Conservation (phyloP, 129 eudicot genomes). For the Oenanthe sinensis region DNA sequence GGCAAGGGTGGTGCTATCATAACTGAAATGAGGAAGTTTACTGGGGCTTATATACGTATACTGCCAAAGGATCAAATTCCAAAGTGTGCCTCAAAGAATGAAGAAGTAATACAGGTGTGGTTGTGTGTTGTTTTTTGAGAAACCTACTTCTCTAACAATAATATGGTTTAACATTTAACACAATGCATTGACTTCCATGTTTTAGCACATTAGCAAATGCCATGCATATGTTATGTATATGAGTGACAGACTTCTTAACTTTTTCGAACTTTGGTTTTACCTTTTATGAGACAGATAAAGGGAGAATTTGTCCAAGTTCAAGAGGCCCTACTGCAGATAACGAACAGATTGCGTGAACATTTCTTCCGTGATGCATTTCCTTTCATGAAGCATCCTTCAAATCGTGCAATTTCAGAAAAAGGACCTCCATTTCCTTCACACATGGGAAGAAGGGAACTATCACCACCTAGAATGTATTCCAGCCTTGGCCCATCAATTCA, state of each 20-base stretch:
- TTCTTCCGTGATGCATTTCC: slow-evolving; percentile 89
- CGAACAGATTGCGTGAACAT: slow-evolving; percentile 58
- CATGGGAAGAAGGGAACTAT: slow-evolving; percentile 64
- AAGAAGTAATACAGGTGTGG: slow-evolving; percentile 88
- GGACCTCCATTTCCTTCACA: slow-evolving; percentile 61
- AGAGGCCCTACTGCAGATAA: slow-evolving; percentile 89
- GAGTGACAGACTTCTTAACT: not conserved
- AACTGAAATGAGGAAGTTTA: slow-evolving; percentile 79
- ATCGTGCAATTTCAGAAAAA: slow-evolving; percentile 54
- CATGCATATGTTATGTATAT: not conserved
- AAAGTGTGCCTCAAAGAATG: slow-evolving; percentile 62
- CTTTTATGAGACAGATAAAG: slow-evolving; percentile 41
- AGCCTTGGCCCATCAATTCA: slow-evolving; percentile 46
- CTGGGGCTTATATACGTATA: slow-evolving; percentile 85
- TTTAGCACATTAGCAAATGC: not conserved
- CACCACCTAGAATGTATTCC: slow-evolving; percentile 75
- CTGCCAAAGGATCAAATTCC: slow-evolving; percentile 81
- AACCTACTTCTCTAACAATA: not conserved
- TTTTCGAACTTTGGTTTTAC: not conserved
- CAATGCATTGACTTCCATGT: not conserved
- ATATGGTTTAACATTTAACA: not conserved
- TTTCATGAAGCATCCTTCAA: slow-evolving; percentile 33
- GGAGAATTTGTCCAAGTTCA: slow-evolving; percentile 73
- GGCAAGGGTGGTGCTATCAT: slow-evolving; percentile 94
- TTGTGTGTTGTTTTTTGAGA: not conserved